phyloP scores from a whole-genome alignment of 164 flowering plant species.

The Hamamelis virginiana region DNA sequence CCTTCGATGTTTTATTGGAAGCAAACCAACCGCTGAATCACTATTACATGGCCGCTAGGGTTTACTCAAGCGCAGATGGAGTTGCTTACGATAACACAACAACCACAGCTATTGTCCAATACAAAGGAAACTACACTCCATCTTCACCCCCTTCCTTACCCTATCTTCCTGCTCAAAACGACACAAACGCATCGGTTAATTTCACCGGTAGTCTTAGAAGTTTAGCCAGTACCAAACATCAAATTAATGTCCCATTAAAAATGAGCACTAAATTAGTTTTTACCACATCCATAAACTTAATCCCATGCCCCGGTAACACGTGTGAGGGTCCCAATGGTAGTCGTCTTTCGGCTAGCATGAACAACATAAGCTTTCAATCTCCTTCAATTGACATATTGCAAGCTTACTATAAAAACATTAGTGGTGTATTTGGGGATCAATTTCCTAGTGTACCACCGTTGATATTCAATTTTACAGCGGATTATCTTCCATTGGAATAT shows the following conservation, averaged over 20 bases:
- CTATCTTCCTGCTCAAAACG: constrained; percentile 15
- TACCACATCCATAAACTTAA: constrained; percentile 26
- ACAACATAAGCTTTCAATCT: constrained; percentile 46
- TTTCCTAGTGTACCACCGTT: constrained; percentile 46
- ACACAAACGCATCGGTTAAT: constrained; percentile 11
- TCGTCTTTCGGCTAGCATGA: constrained; percentile 43
- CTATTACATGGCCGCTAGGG: constrained; percentile 22
- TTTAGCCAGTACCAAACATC: constrained; percentile 17
- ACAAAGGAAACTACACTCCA: constrained; percentile 1
- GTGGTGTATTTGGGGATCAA: constrained; percentile 28
- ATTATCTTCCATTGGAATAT: constrained; percentile 17
- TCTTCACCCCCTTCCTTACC: constrained; percentile 12
- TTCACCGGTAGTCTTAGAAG: constrained; percentile 19
- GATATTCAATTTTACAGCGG: constrained; percentile 39
- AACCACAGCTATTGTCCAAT: constrained; percentile 18
- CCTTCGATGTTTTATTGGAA: constrained; percentile 18
- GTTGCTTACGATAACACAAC: constrained; percentile 24
- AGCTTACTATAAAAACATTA: constrained; percentile 41
- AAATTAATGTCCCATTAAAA: neutral
- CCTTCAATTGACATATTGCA: constrained; percentile 38
- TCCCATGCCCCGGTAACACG: constrained; percentile 21
- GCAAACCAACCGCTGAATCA: constrained; percentile 20
- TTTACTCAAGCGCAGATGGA: neutral
- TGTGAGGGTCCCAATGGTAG: constrained; percentile 42
- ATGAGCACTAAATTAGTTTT: constrained; percentile 2